These are phyloP conservation scores for Centaurea solstitialis DNA, from an alignment of 129 eudicot species.

Conservation along the genomic window DNA sequence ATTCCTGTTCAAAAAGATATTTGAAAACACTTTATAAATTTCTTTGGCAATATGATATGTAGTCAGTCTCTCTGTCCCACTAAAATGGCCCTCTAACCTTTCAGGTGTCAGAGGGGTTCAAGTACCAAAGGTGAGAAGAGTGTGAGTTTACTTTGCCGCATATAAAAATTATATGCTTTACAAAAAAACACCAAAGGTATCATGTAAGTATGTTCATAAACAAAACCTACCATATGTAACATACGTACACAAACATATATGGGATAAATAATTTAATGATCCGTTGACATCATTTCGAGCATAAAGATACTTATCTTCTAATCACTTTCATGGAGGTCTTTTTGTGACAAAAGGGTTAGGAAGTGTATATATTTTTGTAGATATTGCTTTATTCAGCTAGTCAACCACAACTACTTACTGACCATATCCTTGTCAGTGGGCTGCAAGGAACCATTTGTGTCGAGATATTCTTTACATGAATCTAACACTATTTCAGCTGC, in stretches of 20 bases:
- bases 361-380: neutral
- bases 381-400: neutral
- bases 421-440: constrained; percentile 67
- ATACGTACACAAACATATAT: neutral
- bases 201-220: neutral
- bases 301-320: neutral
- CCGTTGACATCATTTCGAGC: neutral
- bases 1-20: constrained; percentile 39
- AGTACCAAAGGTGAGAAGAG: neutral
- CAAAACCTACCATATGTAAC: neutral
- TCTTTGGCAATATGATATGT: neutral
- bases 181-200: neutral
- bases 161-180: too few species aligned
- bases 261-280: neutral
- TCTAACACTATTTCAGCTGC: constrained; percentile 88
- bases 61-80: neutral
- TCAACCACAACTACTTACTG: constrained; percentile 18
- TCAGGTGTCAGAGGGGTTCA: neutral
- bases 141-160: neutral
- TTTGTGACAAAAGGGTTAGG: neutral
- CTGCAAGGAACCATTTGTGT: constrained; percentile 58
- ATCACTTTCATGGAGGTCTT: neutral
- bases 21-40: neutral
- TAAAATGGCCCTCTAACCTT: neutral
- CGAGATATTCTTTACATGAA: constrained; percentile 67